A percentile compares a stretch with the other conserved stretches of the same genome.
These are phyloP conservation scores for Eutypa lata DNA, from an alignment of 2,329 filamentous ascomycete genomes.

Conservation along the genomic window DNA sequence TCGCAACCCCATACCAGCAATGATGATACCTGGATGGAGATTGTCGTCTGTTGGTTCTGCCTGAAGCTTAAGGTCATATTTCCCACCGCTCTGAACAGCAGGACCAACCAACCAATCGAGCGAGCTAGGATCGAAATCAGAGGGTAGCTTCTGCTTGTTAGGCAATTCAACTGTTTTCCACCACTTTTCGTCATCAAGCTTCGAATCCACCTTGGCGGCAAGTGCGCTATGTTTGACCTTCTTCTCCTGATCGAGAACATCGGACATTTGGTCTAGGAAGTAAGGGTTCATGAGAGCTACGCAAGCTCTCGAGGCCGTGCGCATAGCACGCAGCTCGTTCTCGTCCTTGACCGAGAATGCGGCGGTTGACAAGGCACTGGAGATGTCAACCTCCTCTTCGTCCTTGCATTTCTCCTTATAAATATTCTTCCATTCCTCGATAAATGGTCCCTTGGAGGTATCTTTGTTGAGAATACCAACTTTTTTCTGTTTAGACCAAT, in stretches of 20 bases:
- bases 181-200: constrained; percentile 91
- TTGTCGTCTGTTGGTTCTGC: constrained; percentile 76
- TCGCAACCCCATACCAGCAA: constrained; percentile 85
- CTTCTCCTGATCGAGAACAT: constrained; percentile 92
- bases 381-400: constrained; percentile 83
- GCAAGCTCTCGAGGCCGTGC: constrained; percentile 89
- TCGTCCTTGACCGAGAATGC: constrained; percentile 94
- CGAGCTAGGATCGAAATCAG: constrained; percentile 81
- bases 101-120: constrained; percentile 94
- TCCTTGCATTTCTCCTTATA: constrained; percentile 79
- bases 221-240: constrained; percentile 89
- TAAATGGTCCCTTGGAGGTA: constrained; percentile 79
- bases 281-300: constrained; percentile 94
- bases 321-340: constrained; percentile 87
- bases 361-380: constrained; percentile 73
- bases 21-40: constrained; percentile 88
- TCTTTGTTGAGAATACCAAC: constrained; percentile 85
- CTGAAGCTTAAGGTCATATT: constrained; percentile 83
- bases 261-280: constrained; percentile 97
- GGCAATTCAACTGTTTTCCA: constrained; percentile 77
- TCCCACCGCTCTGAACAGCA: constrained; percentile 90
- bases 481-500: constrained; percentile 63
- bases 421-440: constrained; percentile 91
- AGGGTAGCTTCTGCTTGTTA: constrained; percentile 71
- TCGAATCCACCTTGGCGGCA: constrained; percentile 82